Percentiles rank a stretch among this genome's conserved stretches.
phyloP scores from a whole-genome alignment of 1,139 yeast species.

The Kodamaea arcana region DNA sequence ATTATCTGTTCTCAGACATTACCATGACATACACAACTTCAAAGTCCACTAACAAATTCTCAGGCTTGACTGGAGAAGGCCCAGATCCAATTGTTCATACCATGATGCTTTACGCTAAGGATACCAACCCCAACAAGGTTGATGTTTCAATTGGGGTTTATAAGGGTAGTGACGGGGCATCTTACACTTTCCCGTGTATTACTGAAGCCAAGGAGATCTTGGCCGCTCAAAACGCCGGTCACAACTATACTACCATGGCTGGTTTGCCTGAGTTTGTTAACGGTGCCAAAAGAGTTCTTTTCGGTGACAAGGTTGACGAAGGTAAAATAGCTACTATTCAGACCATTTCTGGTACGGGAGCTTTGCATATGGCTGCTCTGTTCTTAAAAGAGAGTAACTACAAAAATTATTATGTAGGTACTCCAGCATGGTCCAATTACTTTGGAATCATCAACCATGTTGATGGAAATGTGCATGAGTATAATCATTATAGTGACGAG shows the following conservation, averaged over 20 bases:
- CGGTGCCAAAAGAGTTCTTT: constrained; percentile 35
- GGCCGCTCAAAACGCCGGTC: constrained; percentile 37
- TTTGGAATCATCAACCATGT: constrained; percentile 30
- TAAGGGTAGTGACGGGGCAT: constrained; percentile 34
- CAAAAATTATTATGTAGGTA: constrained; percentile 31
- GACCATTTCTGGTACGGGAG: constrained; percentile 44
- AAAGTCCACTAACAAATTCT: constrained; percentile 20
- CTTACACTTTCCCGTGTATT: constrained; percentile 38
- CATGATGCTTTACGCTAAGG: constrained; percentile 24
- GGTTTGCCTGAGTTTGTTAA: constrained; percentile 36
- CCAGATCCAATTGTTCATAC: constrained; percentile 39
- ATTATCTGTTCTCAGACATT: too few species aligned
- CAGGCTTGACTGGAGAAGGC: constrained; percentile 22
- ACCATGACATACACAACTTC: too few species aligned
- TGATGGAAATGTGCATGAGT: constrained; percentile 25
- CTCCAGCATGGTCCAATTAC: constrained; percentile 43
- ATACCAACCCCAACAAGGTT: constrained; percentile 28
- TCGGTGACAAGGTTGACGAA: constrained; percentile 26
- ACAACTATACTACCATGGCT: constrained; percentile 40
- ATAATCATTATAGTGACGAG: constrained; percentile 30
- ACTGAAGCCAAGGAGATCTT: constrained; percentile 31
- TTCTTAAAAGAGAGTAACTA: constrained; percentile 29
- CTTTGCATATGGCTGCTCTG: constrained; percentile 36
- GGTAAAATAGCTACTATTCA: constrained; percentile 36
- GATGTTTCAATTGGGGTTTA: constrained; percentile 45